These are phyloP conservation scores for Sisymbrium irio DNA, from an alignment of 345 rosid genomes.

Conservation along the genomic window DNA sequence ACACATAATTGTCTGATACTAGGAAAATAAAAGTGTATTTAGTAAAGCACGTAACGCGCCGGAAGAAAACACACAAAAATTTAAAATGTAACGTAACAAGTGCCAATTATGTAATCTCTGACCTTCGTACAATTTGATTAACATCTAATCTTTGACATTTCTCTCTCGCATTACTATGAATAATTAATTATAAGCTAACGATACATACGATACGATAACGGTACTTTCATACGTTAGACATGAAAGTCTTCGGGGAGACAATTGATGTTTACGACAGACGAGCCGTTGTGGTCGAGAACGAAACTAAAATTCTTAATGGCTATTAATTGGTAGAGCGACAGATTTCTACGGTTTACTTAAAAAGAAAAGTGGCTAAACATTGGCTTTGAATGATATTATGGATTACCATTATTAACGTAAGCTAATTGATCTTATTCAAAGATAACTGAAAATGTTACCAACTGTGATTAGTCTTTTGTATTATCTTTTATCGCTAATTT, in stretches of 20 bases:
- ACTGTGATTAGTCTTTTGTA: too few relatives aligned
- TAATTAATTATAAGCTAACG: not conserved
- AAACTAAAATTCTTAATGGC: not conserved
- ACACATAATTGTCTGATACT: not conserved
- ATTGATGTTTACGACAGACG: not conserved
- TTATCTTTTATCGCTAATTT: too few relatives aligned
- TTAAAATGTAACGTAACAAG: not conserved
- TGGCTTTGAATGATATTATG: not conserved
- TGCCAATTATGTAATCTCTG: not conserved
- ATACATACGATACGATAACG: not conserved
- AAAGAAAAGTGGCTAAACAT: not conserved
- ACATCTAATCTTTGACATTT: not conserved
- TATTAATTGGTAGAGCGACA: not conserved
- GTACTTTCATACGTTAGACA: constrained; percentile 6
- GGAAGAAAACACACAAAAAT: not conserved
- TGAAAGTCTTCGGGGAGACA: not conserved
- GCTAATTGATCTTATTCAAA: too few relatives aligned
- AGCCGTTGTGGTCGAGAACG: constrained; percentile 7
- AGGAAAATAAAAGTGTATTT: not conserved
- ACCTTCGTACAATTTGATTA: not conserved
- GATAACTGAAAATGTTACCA: too few relatives aligned
- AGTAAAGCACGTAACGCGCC: not conserved
- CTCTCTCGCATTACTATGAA: not conserved
- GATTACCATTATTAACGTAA: too few relatives aligned
- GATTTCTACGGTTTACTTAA: not conserved